Base-by-base conservation (phyloP, 495 filamentous ascomycete species). In the Daldinia grandis region DNA sequence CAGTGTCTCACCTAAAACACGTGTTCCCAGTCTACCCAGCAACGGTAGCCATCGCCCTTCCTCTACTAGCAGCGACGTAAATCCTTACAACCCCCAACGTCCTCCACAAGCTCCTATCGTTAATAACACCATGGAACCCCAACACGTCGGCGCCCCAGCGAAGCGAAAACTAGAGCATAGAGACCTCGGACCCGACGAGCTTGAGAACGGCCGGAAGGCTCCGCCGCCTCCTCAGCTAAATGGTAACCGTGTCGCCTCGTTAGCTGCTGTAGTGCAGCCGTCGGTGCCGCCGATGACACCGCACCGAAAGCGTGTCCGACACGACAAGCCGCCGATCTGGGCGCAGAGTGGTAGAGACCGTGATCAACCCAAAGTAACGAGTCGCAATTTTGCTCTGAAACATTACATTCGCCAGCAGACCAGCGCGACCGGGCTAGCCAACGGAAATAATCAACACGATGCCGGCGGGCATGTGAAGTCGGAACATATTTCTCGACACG, bases 1-100 rank as follows among this genome's bases (percentile, higher is more conserved):
- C 27, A 90, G 88, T 75, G 83, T 91, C 57, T 89, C 87, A 75
- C 88, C 88, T 9, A 91, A 91, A 75, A 90, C 88, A 59, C 81
- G 82, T 62, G 75, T 87, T 19, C 83, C 84, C 62, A 86, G 83
- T 76, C 75, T 85, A 57, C 83, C 84, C 60, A 81, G 76, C 63
- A 83, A 76, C 73, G 71, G 78, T 31, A 77, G 82, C 57, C 79
- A 81, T 56, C 76, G 80, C 24, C 64, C 76, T 27, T 74, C 78
- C 25, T 80, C 80, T 33, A 75, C 78, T 14, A 68, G 67, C 64
- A 77, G 76, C 61, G 82, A 86, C 58, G 74, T 70, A 27, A 81
- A 83, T 38, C 77, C 79, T 21, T 78, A 76, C 61, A 75, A 76
- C 66, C 59, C 67, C 63, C 79, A 79, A 63, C 70, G 63, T 50